phyloP scores from a whole-genome alignment of 768 basidiomycete genomes.

The Hirschioporus abietinus region DNA sequence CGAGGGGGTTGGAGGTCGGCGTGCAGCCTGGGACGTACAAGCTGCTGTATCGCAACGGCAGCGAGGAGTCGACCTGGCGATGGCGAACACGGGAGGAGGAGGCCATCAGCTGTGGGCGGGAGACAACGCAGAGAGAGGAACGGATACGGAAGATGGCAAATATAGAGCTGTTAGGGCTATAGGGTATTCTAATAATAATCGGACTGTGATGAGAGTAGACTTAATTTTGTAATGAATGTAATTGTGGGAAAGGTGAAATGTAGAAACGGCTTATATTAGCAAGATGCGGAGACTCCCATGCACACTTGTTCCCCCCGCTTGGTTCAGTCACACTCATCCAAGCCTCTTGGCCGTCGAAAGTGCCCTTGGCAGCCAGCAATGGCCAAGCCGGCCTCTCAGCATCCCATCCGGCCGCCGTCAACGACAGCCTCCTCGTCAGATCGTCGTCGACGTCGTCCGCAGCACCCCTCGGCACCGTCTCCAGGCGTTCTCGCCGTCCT shows the following conservation, averaged over 20 bases:
- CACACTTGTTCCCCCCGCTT: background rate
- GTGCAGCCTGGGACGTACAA: constrained; percentile 60
- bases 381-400: constrained; percentile 44
- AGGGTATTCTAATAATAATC: background rate
- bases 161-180: constrained; percentile 10
- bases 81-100: constrained; percentile 30
- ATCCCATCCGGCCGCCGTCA: constrained; percentile 18
- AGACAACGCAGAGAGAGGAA: constrained; percentile 48
- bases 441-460: constrained; percentile 15
- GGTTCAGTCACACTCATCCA: constrained; percentile 1
- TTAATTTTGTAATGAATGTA: constrained; percentile 4
- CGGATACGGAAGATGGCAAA: constrained; percentile 33
- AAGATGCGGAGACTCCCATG: background rate
- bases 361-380: constrained; percentile 26
- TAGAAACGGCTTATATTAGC: background rate
- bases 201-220: background rate
- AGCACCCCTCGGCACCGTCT: constrained; percentile 35
- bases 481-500: constrained; percentile 48
- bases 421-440: constrained; percentile 13
- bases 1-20: constrained; percentile 43
- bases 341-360: constrained; percentile 17
- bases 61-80: constrained; percentile 53
- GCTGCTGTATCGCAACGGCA: constrained; percentile 59
- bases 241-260: background rate
- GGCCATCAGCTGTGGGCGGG: constrained; percentile 31